Evolutionary conservation across 2,329 filamentous ascomycete genomes (phyloP), one percentile per base, ranked within the genome.

Genomic region (Colletotrichum caudatum): DNA sequence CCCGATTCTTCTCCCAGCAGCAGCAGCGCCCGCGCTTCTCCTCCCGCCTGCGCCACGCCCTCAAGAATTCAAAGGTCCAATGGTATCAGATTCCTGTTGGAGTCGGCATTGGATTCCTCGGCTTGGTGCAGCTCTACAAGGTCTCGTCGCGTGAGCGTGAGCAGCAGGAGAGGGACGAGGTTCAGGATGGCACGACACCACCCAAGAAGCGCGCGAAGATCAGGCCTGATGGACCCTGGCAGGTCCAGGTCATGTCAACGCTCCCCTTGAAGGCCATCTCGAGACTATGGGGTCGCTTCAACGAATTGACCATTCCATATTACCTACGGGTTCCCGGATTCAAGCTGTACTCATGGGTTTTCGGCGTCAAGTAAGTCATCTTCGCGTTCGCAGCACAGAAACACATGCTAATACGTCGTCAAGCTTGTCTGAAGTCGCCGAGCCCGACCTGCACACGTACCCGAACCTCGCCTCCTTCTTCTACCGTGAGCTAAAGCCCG

Each of bases 391-490:
- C 12, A 18, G 18, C 59, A 57, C 46, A 59, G 60, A 12, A 23
- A 23, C n/a, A 62, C 44, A 46, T 71, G 66, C 77, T 80, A 65
- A 81, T 74, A n/a, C 11, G 20, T 50, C 7, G 16, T n/a, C 78
- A 93, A 93, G 91, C 80, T 88, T 99, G 69, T 89, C 92, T 71
- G 96, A 99, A 83, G 91, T 98, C 23, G 89, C 91, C 41, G 95
- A 99, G 79, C 90, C 92, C 23, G 96, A 99, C 77, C 89, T 99
- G 26, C 94, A 93, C 80, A 89, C 89, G 59, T 99, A 96, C 80
- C 93, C 94, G 26, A 99, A 99, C 79, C 90, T 99, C 51, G 94
- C 95, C 7, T 90, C 95, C 70, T 99, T 99, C 86, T 99, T 99
- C 86, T 99, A 98, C 82, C 94, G 96, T 73, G 94, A 91, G 1